A percentile compares a stretch with the other conserved stretches of the same genome.
phyloP scores from a whole-genome alignment of 2,329 filamentous ascomycete species.

The Elsinoe arachidis region DNA sequence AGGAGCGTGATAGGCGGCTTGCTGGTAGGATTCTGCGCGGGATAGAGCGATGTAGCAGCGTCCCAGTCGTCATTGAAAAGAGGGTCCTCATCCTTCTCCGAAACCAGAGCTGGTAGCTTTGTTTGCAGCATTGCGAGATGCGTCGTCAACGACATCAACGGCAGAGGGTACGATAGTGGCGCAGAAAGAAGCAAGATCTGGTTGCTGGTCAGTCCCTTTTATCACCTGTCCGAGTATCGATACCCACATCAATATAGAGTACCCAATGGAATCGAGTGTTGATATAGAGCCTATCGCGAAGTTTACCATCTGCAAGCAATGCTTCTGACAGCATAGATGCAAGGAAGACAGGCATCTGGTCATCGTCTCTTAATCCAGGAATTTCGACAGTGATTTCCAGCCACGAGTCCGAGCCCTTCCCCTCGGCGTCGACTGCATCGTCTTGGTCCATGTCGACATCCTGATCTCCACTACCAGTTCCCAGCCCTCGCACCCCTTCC shows the following conservation, averaged over 20 bases:
- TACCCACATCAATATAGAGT: slow-evolving; percentile 80
- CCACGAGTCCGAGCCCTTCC: slow-evolving; percentile 58
- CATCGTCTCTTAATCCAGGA: slow-evolving; percentile 82
- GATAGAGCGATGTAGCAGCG: slow-evolving; percentile 68
- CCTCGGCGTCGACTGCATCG: slow-evolving; percentile 28
- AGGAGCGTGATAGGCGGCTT: slow-evolving; percentile 83
- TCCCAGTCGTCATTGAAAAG: slow-evolving; percentile 98
- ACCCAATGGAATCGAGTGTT: slow-evolving; percentile 94
- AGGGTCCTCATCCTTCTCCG: slow-evolving; percentile 87
- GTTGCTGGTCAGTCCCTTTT: slow-evolving; percentile 8
- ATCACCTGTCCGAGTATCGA: slow-evolving; percentile 4
- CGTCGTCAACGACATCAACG: slow-evolving; percentile 82
- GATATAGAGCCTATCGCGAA: slow-evolving; percentile 67
- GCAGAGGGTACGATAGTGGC: slow-evolving; percentile 84
- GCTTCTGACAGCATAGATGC: slow-evolving; percentile 83
- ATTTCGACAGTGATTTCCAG: slow-evolving; percentile 88
- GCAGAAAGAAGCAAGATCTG: slow-evolving; percentile 90
- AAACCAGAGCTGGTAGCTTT: slow-evolving; percentile 73
- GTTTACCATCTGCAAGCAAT: slow-evolving; percentile 60
- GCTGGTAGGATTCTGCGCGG: slow-evolving; percentile 30
- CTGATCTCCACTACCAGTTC: slow-evolving; percentile 24
- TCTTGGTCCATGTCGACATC: slow-evolving; percentile 36
- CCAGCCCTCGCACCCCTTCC: slow-evolving; percentile 18
- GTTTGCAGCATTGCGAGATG: slow-evolving; percentile 88
- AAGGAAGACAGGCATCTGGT: slow-evolving; percentile 78